A percentile compares a stretch with the other conserved stretches of the same genome.
Conservation (phyloP, 805 yeast genomes). For the Kazachstania taianensis region DNA sequence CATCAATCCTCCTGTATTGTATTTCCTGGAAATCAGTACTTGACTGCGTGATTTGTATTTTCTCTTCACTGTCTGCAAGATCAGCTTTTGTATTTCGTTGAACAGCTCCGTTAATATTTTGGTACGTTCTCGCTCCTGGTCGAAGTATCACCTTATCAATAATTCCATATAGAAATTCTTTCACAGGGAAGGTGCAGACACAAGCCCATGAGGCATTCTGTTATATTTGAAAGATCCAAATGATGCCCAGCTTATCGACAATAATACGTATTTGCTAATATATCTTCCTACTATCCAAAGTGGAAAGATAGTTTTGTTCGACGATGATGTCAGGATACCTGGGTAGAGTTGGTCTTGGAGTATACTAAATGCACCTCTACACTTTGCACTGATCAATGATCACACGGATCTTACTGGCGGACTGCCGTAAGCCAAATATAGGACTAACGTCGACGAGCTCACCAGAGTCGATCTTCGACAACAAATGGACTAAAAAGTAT, state of each 20-base stretch:
- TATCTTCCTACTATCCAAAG: constrained; percentile 3
- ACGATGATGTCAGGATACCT: constrained; percentile 2
- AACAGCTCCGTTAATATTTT: constrained; percentile 1
- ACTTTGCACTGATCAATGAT: constrained; percentile 4
- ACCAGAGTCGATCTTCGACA: too few relatives aligned
- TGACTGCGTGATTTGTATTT: constrained; percentile 1
- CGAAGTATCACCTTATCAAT: neutral
- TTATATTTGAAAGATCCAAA: constrained; percentile 3
- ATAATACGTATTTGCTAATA: constrained; percentile 1
- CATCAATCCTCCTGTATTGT: constrained; percentile 1
- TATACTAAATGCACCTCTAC: constrained; percentile 1
- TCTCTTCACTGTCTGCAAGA: neutral
- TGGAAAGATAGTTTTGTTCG: constrained; percentile 4
- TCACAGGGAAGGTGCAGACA: constrained; percentile 3
- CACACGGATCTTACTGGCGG: constrained; percentile 1
- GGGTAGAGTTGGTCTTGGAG: constrained; percentile 5
- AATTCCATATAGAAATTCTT: constrained; percentile 1
- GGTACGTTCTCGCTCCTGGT: neutral
- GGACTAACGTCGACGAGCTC: neutral
- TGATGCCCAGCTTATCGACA: constrained; percentile 1
- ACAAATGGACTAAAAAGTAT: too few relatives aligned
- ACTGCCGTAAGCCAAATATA: neutral
- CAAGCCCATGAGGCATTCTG: constrained; percentile 2
- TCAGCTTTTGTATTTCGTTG: neutral
- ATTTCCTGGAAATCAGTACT: constrained; percentile 1